Conservation (phyloP, 2,329 filamentous ascomycete species). For the Dothistroma pini region DNA sequence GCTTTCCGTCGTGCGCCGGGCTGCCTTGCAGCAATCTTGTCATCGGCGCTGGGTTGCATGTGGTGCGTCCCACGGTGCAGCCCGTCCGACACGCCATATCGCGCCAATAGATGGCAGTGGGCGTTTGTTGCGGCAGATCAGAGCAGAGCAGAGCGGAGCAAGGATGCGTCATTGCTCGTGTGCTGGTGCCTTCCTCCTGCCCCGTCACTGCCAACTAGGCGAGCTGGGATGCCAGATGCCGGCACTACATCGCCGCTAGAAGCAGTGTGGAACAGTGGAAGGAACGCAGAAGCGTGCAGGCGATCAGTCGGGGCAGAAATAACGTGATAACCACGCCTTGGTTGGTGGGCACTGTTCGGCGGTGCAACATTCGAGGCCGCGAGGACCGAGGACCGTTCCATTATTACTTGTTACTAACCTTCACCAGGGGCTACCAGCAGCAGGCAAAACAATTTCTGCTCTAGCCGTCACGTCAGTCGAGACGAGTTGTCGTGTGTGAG, state of each 20-base stretch:
- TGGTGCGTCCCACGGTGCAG: neutral
- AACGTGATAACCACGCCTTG: neutral
- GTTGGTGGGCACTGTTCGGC: neutral
- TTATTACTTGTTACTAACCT: neutral
- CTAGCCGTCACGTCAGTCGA: no score
- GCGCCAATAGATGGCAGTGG: neutral
- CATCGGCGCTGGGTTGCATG: neutral
- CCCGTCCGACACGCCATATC: neutral
- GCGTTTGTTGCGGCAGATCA: neutral
- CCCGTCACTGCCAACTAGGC: neutral
- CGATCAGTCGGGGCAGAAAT: neutral
- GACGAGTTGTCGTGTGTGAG: neutral
- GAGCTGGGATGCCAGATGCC: neutral
- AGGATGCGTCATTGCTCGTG: neutral
- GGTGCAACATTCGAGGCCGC: neutral
- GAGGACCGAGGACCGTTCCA: no score
- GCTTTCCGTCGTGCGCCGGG: no score
- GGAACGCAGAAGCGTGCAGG: neutral
- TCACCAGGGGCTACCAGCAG: neutral
- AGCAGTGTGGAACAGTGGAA: neutral
- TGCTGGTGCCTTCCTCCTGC: neutral
- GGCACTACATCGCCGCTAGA: slow-evolving; percentile 1
- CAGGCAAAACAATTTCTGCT: neutral
- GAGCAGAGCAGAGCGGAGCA: no score
- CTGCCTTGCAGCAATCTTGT: neutral